Evolutionary conservation across 75 land plant genomes (phyloP), one percentile per base, ranked within the genome.

Genomic region (Pinus tabuliformis): DNA sequence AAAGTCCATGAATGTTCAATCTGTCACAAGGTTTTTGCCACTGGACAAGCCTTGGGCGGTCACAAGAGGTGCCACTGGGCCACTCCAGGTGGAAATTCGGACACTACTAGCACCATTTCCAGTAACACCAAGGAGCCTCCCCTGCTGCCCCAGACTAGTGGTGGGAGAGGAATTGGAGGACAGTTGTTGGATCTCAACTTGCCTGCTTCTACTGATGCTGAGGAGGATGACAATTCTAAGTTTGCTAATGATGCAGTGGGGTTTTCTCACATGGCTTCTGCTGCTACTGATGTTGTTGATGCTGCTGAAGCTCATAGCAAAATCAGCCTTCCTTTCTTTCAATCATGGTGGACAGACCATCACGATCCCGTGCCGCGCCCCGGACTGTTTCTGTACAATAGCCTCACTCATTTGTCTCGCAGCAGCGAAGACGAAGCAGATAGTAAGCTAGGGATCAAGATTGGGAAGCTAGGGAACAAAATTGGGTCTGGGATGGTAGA

Each of bases 51-150:
- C 11, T 76, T 88, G 54, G 90, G 90, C 24, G 90, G 90, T 17
- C 90, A 88, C 78, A 88, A 86, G 86, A 65, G 90, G 59, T 83
- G 90, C 28, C 90, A 88, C 65, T 83, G 90, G 88, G 75, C 59
- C 9, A 49, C 59, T n/a, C 21, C 63, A 3, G 75, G 56, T 12
- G 75, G 75, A 16, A 17, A 16, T 21, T 49, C 75, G 18, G 59
- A 49, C 20, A 49, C 75, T 15, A 56, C 75, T 9, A 56, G 59
- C 75, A 56, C 75, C 14, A 13, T 73, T 22, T 56, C 75, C 30
- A 73, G 59, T 59, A 62, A 15, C 52, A 37, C 52, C 52, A 68
- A 68, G 22, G 71, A 68, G 71, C 37, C 4, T 9, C 71, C 49
- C 49, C 30, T 30, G 30, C 24, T 33, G 68, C 68, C 30, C 20